These are phyloP conservation scores for Aspergillus arachidicola DNA, from an alignment of 2,329 filamentous ascomycete species.

Conservation along the genomic window DNA sequence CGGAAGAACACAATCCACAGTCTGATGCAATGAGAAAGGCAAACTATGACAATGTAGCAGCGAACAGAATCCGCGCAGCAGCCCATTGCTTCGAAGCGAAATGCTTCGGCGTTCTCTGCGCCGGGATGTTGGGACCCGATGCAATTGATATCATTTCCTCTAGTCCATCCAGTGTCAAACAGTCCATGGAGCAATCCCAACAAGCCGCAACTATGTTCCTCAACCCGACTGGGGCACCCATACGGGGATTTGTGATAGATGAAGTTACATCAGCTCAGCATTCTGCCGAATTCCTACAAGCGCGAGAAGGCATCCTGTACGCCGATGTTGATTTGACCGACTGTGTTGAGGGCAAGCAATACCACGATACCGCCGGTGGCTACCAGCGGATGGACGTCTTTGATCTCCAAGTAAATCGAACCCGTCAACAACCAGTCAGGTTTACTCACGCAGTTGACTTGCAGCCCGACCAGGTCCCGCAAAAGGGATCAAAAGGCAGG, in stretches of 20 bases:
- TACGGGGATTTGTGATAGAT: conserved; percentile 43
- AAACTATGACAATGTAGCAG: conserved; percentile 58
- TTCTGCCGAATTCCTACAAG: conserved; percentile 44
- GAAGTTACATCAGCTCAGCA: conserved; percentile 21
- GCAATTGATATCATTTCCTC: conserved; percentile 33
- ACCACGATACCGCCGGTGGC: conserved; percentile 58
- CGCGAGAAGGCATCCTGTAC: conserved; percentile 54
- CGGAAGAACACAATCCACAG: background rate
- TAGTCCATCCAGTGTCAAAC: background rate
- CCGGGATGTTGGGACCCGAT: conserved; percentile 46
- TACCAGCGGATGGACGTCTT: conserved; percentile 61
- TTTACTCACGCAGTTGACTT: conserved; percentile 20
- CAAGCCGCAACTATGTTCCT: conserved; percentile 55
- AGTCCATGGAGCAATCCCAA: conserved; percentile 41
- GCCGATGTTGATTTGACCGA: conserved; percentile 54
- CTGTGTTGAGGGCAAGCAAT: conserved; percentile 60
- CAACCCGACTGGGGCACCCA: conserved; percentile 51
- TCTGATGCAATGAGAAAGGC: background rate
- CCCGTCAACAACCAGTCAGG: conserved; percentile 32
- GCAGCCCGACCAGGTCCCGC: background rate
- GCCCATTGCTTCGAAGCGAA: conserved; percentile 63
- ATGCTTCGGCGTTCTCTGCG: conserved; percentile 57
- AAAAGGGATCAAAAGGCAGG: too few relatives aligned
- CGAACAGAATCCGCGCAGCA: conserved; percentile 55
- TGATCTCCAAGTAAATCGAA: conserved; percentile 52